Base-by-base conservation (phyloP, 768 basidiomycete genomes). In the Chlorophyllum brunneum region DNA sequence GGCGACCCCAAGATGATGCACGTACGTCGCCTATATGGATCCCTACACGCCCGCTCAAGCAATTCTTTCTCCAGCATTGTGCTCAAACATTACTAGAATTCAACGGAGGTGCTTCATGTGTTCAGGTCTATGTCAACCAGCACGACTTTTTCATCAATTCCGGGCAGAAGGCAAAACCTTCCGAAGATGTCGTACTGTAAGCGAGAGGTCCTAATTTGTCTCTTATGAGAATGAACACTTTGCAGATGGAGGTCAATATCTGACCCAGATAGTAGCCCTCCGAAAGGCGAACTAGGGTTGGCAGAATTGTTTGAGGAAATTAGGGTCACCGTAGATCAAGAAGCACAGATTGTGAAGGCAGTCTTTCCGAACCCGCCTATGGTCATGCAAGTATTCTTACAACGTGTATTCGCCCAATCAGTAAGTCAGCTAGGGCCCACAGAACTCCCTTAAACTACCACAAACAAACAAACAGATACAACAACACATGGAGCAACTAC, bases 1-100 rank as follows among this genome's bases (percentile, higher is more conserved):
- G 94, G 95, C 27, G 97, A 99, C 64, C 97, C 97, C 0, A 95
- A 95, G 70, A 91, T 98, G 88, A 99, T 99, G 97, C 92, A 95
- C 71, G 97, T 88, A 53, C 39, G 81, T 56, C 31, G 31, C 18
- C 37, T 44, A 48, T 48, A 36, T 37, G 15, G 11, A 8, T 24
- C n/a, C 30, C n/a, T 11, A 37, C 24, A 24, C 9, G n/a, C 27
- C 36, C 37, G 22, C 48, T 11, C 23, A 6, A 39, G 34, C 26
- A 9, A 54, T 33, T 41, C 36, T 30, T 51, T 30, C 54, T n/a
- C 38, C 61, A 99, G 95, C 97, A 98, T 64, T 98, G 95, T 63
- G 95, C 97, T 0, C 91, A 95, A 71, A 95, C 92, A 2, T 74
- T 99, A 5, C 80, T 97, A 15, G 97, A 98, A 67, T 99, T 99